Conservation (phyloP, 208 protist species). For the Sergeia podlipaevii region DNA sequence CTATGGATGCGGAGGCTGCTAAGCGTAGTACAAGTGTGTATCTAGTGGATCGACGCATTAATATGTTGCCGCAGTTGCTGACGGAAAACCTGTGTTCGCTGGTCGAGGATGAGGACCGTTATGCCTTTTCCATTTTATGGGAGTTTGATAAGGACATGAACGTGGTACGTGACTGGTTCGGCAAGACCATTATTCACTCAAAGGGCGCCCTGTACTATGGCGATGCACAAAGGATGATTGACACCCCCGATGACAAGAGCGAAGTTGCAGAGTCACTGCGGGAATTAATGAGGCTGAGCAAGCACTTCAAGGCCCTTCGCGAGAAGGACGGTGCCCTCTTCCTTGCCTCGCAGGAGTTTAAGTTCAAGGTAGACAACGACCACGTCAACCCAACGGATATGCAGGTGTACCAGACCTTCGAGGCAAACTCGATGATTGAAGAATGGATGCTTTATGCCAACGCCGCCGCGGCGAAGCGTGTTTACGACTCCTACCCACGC, state of each 20-base stretch:
- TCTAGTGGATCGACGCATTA: constrained; percentile 94
- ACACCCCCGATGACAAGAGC: constrained; percentile 57
- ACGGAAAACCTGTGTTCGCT: constrained; percentile 96
- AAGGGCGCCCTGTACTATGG: constrained; percentile 92
- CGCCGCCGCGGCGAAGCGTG: constrained; percentile 78
- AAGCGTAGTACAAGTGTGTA: constrained; percentile 96
- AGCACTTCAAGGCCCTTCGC: constrained; percentile 78
- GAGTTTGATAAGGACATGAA: constrained; percentile 85
- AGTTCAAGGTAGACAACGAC: constrained; percentile 89
- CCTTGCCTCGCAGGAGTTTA: constrained; percentile 88
- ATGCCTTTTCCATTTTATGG: constrained; percentile 95
- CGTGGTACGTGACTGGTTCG: constrained; percentile 88
- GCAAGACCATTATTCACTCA: constrained; percentile 93
- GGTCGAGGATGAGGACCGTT: constrained; percentile 83
- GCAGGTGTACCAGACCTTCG: constrained; percentile 86
- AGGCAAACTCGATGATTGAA: constrained; percentile 95
- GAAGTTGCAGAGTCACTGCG: constrained; percentile 75
- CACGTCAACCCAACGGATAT: constrained; percentile 89
- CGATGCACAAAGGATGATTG: constrained; percentile 93
- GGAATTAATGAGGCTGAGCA: constrained; percentile 68
- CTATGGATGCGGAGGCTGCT: constrained; percentile 93
- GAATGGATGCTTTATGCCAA: constrained; percentile 98
- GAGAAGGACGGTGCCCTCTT: constrained; percentile 86
- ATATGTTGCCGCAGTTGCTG: constrained; percentile 97
- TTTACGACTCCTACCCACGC: constrained; percentile 74